Base-by-base conservation (phyloP, 352 stramenopile species). In the Phytophthora nicotianae region DNA sequence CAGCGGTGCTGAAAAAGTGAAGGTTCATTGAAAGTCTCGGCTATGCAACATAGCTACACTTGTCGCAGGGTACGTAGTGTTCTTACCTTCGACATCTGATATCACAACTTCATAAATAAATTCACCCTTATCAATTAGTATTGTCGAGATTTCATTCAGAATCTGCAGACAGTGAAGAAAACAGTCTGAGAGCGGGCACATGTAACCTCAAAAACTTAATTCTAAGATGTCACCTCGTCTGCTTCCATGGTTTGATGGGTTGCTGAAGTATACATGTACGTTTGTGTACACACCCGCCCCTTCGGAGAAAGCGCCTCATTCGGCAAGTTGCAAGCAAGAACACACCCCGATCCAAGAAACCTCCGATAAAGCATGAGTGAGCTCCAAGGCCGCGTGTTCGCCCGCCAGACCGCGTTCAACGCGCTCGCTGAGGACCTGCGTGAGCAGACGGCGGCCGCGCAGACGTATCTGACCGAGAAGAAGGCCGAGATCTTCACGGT, bases 391-490 rank as follows among this genome's bases (percentile, higher is more conserved):
- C 72, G 72, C 41, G 68, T 75, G 23, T 75, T 77, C 42, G 38
- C 61, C 40, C 65, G 72, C 4, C 48, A 58, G 16, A 29, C 42
- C 32, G 46, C 54, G 45, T 81, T 61, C 42, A 62, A 55, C 5
- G 47, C 46, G 20, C 65, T 81, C 17, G 33, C 58, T 14, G 61
- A 67, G 20, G 68, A 81, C 37, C 50, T 81, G 24, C 58, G 60
- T 23, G 72, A 66, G 52, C 71, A 73, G 48, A 55, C 63, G 58
- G 50, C 33, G 16, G 61, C 42, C 8, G 72, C 68, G 16, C 49
- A 76, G 58, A 70, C 65, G 65, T 45, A 72, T 23, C 57, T 86
- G 45, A 75, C 53, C 26, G 68, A 76, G 40, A 77, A 78, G 54
- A 77, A 83, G 57, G 59, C 58, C 19, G 68, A 77, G n/a, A 46